Percentiles rank a stretch among this genome's conserved stretches.
Conservation (phyloP, 2,329 filamentous ascomycete species). For the Penicillium expansum region DNA sequence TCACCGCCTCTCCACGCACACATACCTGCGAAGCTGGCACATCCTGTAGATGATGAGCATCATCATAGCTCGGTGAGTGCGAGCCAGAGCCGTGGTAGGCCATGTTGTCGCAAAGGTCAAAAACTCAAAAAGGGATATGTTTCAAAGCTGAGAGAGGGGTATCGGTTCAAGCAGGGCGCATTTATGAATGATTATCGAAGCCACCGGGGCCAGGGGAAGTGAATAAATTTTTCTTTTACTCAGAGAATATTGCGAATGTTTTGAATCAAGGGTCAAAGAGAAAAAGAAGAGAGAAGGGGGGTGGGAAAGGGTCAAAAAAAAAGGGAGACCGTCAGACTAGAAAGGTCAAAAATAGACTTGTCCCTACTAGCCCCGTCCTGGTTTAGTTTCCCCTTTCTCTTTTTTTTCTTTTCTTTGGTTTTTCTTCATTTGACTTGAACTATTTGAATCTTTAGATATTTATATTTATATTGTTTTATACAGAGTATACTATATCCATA, state of each 20-base stretch:
- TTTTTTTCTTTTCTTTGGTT: neutral
- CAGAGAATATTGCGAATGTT: slow-evolving; percentile 7
- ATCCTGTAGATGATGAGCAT: slow-evolving; percentile 66
- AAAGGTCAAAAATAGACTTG: slow-evolving; percentile 24
- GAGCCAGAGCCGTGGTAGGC: slow-evolving; percentile 60
- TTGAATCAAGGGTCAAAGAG: slow-evolving; percentile 11
- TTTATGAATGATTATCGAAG: slow-evolving; percentile 10
- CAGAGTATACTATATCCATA: too few species aligned
- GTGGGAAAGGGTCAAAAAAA: slow-evolving; percentile 15
- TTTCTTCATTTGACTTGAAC: too few species aligned
- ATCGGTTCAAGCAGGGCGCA: slow-evolving; percentile 7
- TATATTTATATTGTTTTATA: too few species aligned
- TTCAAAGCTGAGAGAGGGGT: slow-evolving; percentile 14
- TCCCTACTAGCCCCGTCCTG: slow-evolving; percentile 14
- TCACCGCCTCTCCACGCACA: neutral
- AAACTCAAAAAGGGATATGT: slow-evolving; percentile 12
- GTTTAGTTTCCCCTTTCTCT: slow-evolving; percentile 4
- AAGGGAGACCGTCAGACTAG: slow-evolving; percentile 16
- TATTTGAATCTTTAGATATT: too few species aligned
- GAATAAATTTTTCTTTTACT: neutral
- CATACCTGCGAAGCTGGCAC: slow-evolving; percentile 61
- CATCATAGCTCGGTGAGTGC: slow-evolving; percentile 52
- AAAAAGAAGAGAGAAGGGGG: slow-evolving; percentile 16
- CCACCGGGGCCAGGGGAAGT: slow-evolving; percentile 20
- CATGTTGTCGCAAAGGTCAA: slow-evolving; percentile 45